A percentile compares a stretch with the other conserved stretches of the same genome.
Evolutionary conservation across 768 basidiomycete genomes (phyloP).

Genomic region (Glaciozyma martinii): DNA sequence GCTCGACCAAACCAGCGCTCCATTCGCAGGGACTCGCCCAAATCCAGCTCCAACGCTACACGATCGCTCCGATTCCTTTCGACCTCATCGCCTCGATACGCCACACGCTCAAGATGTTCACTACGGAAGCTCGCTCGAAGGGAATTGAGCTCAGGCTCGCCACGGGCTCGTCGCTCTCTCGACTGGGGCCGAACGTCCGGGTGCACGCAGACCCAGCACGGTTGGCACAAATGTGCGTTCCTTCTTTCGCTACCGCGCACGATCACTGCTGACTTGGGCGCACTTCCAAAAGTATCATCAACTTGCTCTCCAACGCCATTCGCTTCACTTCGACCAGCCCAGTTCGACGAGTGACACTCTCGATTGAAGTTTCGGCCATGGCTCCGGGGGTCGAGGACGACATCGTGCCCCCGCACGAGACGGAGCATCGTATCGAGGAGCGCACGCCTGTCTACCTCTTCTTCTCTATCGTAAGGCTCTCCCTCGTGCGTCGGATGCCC

Average conservation of each 20-base stretch:
- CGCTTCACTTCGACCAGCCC: slow-evolving; percentile 36
- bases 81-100: slow-evolving; percentile 36
- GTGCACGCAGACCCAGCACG: slow-evolving; percentile 21
- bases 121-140: slow-evolving; percentile 37
- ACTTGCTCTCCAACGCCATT: slow-evolving; percentile 40
- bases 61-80: slow-evolving; percentile 36
- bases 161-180: slow-evolving; percentile 37
- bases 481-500: not conserved
- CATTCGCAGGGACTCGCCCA: slow-evolving; percentile 30
- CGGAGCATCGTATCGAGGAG: slow-evolving; percentile 23
- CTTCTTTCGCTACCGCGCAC: not conserved
- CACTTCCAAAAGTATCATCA: slow-evolving; percentile 39
- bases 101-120: slow-evolving; percentile 39
- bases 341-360: slow-evolving; percentile 30
- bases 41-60: slow-evolving; percentile 38
- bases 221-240: not conserved
- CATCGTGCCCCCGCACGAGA: slow-evolving; percentile 35
- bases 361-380: slow-evolving; percentile 36
- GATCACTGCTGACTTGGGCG: slow-evolving; percentile 27
- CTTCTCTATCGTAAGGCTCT: slow-evolving; percentile 29
- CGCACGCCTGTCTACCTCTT: slow-evolving; percentile 35
- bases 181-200: slow-evolving; percentile 17
- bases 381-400: slow-evolving; percentile 10
- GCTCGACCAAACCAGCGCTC: not conserved
- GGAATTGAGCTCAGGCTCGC: slow-evolving; percentile 37